Evolutionary conservation across 2,329 filamentous ascomycete genomes (phyloP).

Genomic region (Colletotrichum siamense): DNA sequence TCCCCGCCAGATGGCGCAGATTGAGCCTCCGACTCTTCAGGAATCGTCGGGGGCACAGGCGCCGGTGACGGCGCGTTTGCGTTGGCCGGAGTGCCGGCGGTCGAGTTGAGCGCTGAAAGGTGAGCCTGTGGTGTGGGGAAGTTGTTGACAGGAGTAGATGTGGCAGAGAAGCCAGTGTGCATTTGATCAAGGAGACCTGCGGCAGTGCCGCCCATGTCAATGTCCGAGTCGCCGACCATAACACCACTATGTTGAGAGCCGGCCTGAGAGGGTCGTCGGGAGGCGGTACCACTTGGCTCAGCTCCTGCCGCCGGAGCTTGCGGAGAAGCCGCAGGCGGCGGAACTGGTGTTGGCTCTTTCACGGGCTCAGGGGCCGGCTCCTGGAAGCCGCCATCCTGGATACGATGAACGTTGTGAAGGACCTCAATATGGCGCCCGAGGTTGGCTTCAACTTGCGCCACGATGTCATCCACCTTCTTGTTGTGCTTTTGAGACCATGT

Average conservation of each 20-base stretch:
- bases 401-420: constrained; percentile 69
- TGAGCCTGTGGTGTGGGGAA: constrained; percentile 67
- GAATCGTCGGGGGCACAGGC: constrained; percentile 29
- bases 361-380: constrained; percentile 58
- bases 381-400: constrained; percentile 80
- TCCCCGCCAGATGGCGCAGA: constrained; percentile 24
- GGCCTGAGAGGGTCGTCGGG: constrained; percentile 59
- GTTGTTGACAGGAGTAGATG: constrained; percentile 65
- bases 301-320: constrained; percentile 23
- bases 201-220: constrained; percentile 70
- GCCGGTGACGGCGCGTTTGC: constrained; percentile 52
- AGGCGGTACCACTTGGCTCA: constrained; percentile 33
- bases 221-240: constrained; percentile 64
- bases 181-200: constrained; percentile 73
- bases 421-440: constrained; percentile 71
- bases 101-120: constrained; percentile 61
- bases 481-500: constrained; percentile 46
- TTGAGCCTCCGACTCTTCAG: constrained; percentile 25
- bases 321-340: constrained; percentile 18
- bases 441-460: constrained; percentile 74
- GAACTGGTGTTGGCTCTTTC: constrained; percentile 31
- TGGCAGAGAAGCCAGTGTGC: constrained; percentile 65
- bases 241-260: constrained; percentile 62
- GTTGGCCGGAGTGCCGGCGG: constrained; percentile 61
- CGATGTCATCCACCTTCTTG: constrained; percentile 73